Base-by-base conservation (phyloP, 1,139 yeast genomes). In the Scheffersomyces lignicola region DNA sequence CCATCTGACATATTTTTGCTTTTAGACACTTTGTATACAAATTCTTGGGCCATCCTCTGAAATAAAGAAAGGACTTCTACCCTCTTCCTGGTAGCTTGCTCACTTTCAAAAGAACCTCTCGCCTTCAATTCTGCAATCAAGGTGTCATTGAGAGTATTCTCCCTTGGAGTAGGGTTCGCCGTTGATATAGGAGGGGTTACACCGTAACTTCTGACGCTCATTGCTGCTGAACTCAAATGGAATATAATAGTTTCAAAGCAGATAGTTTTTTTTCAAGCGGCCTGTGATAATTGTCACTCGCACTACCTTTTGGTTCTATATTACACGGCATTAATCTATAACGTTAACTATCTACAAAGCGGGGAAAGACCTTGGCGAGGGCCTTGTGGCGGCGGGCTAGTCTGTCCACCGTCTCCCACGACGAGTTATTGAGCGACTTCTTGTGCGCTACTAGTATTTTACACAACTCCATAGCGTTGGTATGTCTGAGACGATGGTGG, bases 1-100 rank as follows among this genome's bases (percentile, higher is more conserved):
- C 97, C 96, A 42, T 92, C 97, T 21, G 92, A 80, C 97, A 92
- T 89, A 54, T 92, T 89, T 54, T 84, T 87, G 40, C 72, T 78
- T 43, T 76, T 70, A 2, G 95, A 84, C 7, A 89, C 97, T 7
- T 65, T 75, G 50, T 78, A 84, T 1, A 92, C 98, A 60, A 92
- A 90, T 44, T 84, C 87, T 48, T 82, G 76, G 0, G 84, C 76
- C 52, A 92, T 54, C 44, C 76, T 73, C 55, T 92, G 97, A 39
- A 92, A 58, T 4, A 73, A 64, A 29, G 73, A 69, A 24, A 94
- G 69, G 11, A 87, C 94, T 45, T 83, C 80, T 1, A 80, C 85
- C 50, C 98, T 73, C 52, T 80, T 85, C 47, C 71, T 78, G 1
- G 96, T 86, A 35, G 85, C 96, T 7, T 66, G 72, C 52, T 86